phyloP scores from a whole-genome alignment of 208 protist genomes.

The Endotrypanum monterogeii region DNA sequence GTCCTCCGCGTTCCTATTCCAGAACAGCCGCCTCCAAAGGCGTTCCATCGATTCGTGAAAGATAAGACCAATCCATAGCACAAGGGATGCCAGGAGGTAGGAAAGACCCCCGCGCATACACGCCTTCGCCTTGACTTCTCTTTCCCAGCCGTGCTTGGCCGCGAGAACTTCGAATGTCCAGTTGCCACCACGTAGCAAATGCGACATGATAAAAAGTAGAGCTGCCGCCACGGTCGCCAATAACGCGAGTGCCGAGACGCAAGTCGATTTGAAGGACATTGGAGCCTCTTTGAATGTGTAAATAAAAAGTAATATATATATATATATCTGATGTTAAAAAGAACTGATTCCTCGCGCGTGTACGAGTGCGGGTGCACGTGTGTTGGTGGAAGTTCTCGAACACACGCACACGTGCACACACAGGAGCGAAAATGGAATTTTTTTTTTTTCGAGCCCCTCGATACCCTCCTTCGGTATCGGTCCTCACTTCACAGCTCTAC shows the following conservation, averaged over 20 bases:
- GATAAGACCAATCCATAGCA: slow-evolving; percentile 33
- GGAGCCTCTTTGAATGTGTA: neutral
- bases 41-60: slow-evolving; percentile 15
- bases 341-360: too few species aligned
- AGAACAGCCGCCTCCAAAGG: slow-evolving; percentile 20
- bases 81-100: slow-evolving; percentile 42
- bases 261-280: too few species aligned
- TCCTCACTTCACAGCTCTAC: too few species aligned
- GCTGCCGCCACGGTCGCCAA: slow-evolving; percentile 42
- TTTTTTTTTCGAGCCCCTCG: too few species aligned
- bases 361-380: neutral
- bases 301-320: neutral
- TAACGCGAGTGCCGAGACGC: slow-evolving; percentile 40
- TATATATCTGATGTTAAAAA: neutral
- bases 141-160: slow-evolving; percentile 55
- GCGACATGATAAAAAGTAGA: slow-evolving; percentile 42
- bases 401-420: too few species aligned
- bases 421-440: too few species aligned
- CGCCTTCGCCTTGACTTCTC: slow-evolving; percentile 38
- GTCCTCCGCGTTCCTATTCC: slow-evolving; percentile 1
- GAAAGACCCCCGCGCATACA: slow-evolving; percentile 49
- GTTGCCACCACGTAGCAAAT: slow-evolving; percentile 41
- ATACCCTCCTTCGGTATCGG: too few species aligned
- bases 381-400: neutral
- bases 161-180: slow-evolving; percentile 63